phyloP scores from a whole-genome alignment of 768 basidiomycete species.

The Collybia mongolica region DNA sequence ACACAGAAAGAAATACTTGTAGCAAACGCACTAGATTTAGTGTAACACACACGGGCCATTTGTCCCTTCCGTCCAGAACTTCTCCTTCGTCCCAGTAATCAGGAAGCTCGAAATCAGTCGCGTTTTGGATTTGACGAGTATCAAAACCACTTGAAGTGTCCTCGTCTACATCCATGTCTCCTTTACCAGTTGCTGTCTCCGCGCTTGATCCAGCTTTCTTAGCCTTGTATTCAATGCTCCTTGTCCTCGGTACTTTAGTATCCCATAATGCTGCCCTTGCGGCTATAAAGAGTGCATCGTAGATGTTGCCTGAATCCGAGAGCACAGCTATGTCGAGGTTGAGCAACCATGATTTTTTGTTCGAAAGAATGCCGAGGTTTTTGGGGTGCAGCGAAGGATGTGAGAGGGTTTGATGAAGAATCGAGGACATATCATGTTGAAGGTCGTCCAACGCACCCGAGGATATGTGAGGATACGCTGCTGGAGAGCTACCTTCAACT shows the following conservation, averaged over 20 bases:
- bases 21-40: constrained; percentile 68
- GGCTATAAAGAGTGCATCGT: constrained; percentile 79
- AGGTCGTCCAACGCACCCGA: constrained; percentile 69
- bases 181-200: constrained; percentile 17
- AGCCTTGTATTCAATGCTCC: constrained; percentile 66
- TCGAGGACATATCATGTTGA: constrained; percentile 66
- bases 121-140: constrained; percentile 47
- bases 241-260: constrained; percentile 74
- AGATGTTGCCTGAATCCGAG: constrained; percentile 70
- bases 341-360: constrained; percentile 73
- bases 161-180: constrained; percentile 59
- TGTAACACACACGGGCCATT: constrained; percentile 78
- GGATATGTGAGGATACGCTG: constrained; percentile 73
- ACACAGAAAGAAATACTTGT: neutral
- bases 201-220: constrained; percentile 20
- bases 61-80: constrained; percentile 54
- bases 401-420: constrained; percentile 63
- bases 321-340: constrained; percentile 75
- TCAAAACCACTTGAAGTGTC: constrained; percentile 53
- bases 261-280: constrained; percentile 80
- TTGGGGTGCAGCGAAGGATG: constrained; percentile 64
- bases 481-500: constrained; percentile 65
- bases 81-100: constrained; percentile 91
- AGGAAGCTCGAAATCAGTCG: constrained; percentile 81
- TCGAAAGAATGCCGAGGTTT: constrained; percentile 59